A percentile compares a stretch with the other conserved stretches of the same genome.
These are phyloP conservation scores for Tuber microsphaerosporum DNA, from an alignment of 495 filamentous ascomycete species.

Conservation along the genomic window DNA sequence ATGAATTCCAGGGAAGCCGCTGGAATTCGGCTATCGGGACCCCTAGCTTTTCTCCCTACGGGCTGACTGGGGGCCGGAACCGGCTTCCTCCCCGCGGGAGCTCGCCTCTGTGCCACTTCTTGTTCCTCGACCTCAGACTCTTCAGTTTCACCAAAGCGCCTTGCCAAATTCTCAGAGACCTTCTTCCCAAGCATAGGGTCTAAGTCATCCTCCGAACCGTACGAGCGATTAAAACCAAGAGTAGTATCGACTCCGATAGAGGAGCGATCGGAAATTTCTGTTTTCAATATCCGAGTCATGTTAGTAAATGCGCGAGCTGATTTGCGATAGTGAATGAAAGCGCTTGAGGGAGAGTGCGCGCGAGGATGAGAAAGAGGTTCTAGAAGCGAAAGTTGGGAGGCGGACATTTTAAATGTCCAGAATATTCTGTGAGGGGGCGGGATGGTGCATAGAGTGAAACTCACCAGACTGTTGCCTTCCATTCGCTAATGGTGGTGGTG, in stretches of 20 bases:
- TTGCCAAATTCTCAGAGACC: constrained; percentile 33
- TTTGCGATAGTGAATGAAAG: not conserved
- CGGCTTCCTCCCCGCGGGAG: not conserved
- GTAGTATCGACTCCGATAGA: constrained; percentile 27
- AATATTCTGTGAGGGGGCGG: not conserved
- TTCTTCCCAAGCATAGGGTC: constrained; percentile 23
- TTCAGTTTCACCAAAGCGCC: not conserved
- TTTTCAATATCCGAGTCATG: constrained; percentile 1
- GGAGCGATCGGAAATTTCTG: constrained; percentile 30
- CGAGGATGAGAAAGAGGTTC: not conserved
- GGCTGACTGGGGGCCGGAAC: not conserved
- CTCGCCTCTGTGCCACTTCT: not conserved
- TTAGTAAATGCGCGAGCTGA: constrained; percentile 10
- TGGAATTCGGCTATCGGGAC: not conserved
- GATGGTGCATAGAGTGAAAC: constrained; percentile 3
- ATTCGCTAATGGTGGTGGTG: constrained; percentile 25
- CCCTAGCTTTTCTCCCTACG: not conserved
- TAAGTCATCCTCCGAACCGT: constrained; percentile 32
- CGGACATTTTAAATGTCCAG: not conserved
- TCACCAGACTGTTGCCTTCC: constrained; percentile 29
- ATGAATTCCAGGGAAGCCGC: not conserved
- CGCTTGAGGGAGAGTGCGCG: not conserved
- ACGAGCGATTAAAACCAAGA: constrained; percentile 28
- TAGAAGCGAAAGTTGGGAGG: not conserved
- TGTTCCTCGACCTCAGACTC: not conserved